phyloP scores from a whole-genome alignment of 2,329 filamentous ascomycete species.

The Verticillium albo-atrum region DNA sequence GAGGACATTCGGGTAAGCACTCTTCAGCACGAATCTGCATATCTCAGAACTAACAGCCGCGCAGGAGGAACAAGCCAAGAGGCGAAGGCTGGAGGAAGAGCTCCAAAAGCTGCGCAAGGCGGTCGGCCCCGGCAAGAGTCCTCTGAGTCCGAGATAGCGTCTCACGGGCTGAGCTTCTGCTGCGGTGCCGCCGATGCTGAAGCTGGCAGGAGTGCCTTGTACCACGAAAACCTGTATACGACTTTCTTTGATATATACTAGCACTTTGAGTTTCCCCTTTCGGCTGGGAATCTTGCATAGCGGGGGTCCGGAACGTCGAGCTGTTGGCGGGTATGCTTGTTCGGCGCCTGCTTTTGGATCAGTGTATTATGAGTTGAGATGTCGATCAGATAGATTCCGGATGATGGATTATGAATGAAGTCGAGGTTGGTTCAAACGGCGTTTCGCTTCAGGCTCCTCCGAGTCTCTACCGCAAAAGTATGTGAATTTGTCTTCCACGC shows the following conservation, averaged over 20 bases:
- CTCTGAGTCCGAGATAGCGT: constrained; percentile 31
- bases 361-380: not conserved
- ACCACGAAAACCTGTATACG: not conserved
- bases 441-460: not conserved
- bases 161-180: not conserved
- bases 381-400: not conserved
- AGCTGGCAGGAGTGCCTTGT: not conserved
- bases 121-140: constrained; percentile 36
- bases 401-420: not conserved
- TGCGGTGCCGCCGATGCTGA: not conserved
- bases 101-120: constrained; percentile 37
- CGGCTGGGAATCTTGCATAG: not conserved
- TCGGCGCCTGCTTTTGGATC: not conserved
- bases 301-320: not conserved
- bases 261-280: not conserved
- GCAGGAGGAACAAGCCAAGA: constrained; percentile 45
- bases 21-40: not conserved
- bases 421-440: not conserved
- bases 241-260: not conserved
- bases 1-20: constrained; percentile 45
- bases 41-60: constrained; percentile 20
- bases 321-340: not conserved
- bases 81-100: constrained; percentile 47
- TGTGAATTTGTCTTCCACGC: too few species aligned
- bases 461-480: too few species aligned